These are phyloP conservation scores for Nemania abortiva DNA, from an alignment of 2,329 filamentous ascomycete genomes.

Conservation along the genomic window DNA sequence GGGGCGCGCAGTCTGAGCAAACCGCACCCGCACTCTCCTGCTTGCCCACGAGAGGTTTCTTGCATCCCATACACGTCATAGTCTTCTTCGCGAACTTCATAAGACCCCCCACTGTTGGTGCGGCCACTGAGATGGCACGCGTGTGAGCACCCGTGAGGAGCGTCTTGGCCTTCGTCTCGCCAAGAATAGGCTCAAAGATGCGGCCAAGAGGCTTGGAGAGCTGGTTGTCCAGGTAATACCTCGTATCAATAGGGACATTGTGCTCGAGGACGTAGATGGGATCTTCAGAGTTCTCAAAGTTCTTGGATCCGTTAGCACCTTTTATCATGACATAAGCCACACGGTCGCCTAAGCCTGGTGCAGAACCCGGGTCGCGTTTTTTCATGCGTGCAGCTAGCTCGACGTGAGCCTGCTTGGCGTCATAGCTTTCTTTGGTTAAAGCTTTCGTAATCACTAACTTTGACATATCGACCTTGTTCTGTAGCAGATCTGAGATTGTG, in stretches of 20 bases:
- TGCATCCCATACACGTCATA: constrained; percentile 98
- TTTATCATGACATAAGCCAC: constrained; percentile 99
- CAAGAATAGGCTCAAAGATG: constrained; percentile 98
- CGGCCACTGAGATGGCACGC: constrained; percentile 91
- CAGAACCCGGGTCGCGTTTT: constrained; percentile 95
- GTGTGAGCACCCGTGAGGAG: constrained; percentile 94
- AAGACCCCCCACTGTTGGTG: constrained; percentile 88
- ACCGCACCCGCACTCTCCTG: constrained; percentile 87
- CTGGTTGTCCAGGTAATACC: constrained; percentile 98
- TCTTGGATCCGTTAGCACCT: constrained; percentile 87
- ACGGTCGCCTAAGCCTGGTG: constrained; percentile 91
- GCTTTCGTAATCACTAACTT: constrained; percentile 99
- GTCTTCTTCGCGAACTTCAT: constrained; percentile 99
- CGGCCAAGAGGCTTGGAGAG: constrained; percentile 92
- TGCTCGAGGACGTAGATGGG: constrained; percentile 97
- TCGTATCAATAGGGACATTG: constrained; percentile 97
- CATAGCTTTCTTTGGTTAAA: constrained; percentile 89
- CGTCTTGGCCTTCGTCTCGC: constrained; percentile 88
- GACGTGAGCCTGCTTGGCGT: constrained; percentile 93
- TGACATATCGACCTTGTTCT: constrained; percentile 99
- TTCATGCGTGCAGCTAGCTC: constrained; percentile 96
- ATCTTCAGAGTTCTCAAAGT: constrained; percentile 97
- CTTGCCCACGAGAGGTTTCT: constrained; percentile 88
- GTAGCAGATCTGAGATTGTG: constrained; percentile 92
- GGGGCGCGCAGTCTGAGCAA: constrained; percentile 84